A percentile compares a stretch with the other conserved stretches of the same genome.
These are phyloP conservation scores for Acephala macrosclerotiorum DNA, from an alignment of 2,329 filamentous ascomycete species.

Conservation along the genomic window DNA sequence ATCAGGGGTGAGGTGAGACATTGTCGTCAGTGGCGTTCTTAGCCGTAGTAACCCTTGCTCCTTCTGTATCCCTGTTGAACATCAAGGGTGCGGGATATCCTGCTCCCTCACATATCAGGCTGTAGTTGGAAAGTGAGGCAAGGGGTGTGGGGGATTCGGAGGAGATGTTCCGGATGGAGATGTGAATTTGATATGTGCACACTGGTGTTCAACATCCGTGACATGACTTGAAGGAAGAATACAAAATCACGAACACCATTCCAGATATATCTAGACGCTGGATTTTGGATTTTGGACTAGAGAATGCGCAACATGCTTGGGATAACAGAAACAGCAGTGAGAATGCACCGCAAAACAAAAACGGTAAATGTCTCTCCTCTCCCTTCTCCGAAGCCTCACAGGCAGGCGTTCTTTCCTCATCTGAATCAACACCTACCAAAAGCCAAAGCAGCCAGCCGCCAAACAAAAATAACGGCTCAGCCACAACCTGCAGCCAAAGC, in stretches of 20 bases:
- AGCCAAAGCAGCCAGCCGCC: not conserved
- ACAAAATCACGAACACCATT: not conserved
- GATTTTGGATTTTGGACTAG: not conserved
- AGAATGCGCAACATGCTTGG: not conserved
- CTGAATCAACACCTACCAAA: not conserved
- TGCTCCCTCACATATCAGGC: not conserved
- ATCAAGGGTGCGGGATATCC: slow-evolving; percentile 10
- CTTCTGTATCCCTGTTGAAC: not conserved
- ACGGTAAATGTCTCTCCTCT: not conserved
- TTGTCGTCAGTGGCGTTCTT: not conserved
- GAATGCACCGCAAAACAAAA: not conserved
- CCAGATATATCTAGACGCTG: not conserved
- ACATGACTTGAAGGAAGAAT: not conserved
- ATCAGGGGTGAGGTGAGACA: slow-evolving; percentile 5
- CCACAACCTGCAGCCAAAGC: not conserved
- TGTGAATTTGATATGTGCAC: not conserved
- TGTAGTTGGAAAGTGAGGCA: not conserved
- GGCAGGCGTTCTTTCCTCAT: not conserved
- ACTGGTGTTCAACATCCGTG: not conserved
- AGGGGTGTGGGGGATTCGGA: not conserved
- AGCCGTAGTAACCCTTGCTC: not conserved
- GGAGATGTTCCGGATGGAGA: not conserved
- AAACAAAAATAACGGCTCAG: slow-evolving; percentile 3
- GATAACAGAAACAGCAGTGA: not conserved
- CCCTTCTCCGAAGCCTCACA: not conserved